Conservation (phyloP, 1,284 basidiomycete species). For the Ceraceosorus guamensis region DNA sequence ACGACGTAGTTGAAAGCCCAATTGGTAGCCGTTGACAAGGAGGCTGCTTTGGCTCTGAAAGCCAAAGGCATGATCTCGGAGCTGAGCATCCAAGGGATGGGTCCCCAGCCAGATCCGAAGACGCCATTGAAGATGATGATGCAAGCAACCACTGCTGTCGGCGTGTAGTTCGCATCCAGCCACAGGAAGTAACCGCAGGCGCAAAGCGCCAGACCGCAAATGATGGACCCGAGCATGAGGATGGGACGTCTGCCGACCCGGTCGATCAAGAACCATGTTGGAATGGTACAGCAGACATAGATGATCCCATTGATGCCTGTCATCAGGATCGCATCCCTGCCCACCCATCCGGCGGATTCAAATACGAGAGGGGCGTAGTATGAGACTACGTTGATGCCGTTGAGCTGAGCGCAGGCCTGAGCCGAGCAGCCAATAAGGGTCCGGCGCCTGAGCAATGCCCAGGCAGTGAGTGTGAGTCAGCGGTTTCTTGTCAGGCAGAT, state of each 20-base stretch:
- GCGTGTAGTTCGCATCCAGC: conserved; percentile 61
- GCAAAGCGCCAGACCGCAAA: conserved; percentile 65
- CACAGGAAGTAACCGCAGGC: conserved; percentile 87
- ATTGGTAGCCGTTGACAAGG: conserved; percentile 5
- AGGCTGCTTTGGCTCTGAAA: conserved; percentile 1
- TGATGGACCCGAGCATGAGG: conserved; percentile 78
- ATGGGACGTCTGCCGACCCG: conserved; percentile 82
- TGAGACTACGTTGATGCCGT: conserved; percentile 62
- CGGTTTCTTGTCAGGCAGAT: background rate
- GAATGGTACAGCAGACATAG: conserved; percentile 56
- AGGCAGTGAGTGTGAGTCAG: background rate
- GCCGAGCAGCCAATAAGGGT: conserved; percentile 95
- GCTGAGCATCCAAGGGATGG: conserved; percentile 72
- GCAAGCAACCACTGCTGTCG: conserved; percentile 80
- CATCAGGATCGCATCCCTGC: conserved; percentile 94
- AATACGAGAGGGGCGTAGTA: conserved; percentile 65
- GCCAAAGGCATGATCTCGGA: conserved; percentile 60
- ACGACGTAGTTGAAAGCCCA: conserved; percentile 56
- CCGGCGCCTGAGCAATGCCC: conserved; percentile 51
- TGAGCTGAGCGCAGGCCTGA: conserved; percentile 86
- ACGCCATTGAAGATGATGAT: conserved; percentile 87
- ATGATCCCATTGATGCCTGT: conserved; percentile 66
- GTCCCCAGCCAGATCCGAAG: conserved; percentile 66
- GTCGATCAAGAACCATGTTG: conserved; percentile 90
- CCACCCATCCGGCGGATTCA: conserved; percentile 83